Percentiles rank a stretch among this genome's conserved stretches.
Evolutionary conservation across 164 flowering plant species (phyloP).

Genomic region (Protea cynaroides): DNA sequence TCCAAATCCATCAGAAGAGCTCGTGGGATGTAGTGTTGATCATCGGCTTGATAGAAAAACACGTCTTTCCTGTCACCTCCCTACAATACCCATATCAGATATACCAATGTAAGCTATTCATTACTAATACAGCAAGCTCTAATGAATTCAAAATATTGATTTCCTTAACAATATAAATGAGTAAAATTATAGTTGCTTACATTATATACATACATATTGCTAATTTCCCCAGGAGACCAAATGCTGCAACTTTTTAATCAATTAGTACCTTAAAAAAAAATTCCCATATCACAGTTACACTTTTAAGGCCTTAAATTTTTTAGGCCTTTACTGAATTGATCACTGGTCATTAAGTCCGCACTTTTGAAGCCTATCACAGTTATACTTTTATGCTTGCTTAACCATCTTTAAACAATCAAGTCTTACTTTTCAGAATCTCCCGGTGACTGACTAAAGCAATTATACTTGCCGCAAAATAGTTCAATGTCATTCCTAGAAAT

Average conservation of each 20-base stretch:
- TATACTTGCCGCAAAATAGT: background rate
- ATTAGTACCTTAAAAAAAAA: too few relatives aligned
- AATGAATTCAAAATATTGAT: background rate
- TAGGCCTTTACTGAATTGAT: too few relatives aligned
- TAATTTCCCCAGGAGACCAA: background rate
- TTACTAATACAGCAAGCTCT: background rate
- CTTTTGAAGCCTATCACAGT: too few relatives aligned
- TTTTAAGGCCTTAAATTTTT: too few relatives aligned
- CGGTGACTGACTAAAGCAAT: background rate
- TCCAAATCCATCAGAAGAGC: slow-evolving; percentile 93
- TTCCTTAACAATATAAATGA: background rate
- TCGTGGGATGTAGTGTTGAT: slow-evolving; percentile 95
- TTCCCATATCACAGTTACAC: background rate
- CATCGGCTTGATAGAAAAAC: slow-evolving; percentile 99
- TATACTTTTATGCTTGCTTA: background rate
- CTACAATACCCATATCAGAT: slow-evolving; percentile 33
- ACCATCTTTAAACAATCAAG: background rate
- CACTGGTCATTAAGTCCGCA: too few relatives aligned
- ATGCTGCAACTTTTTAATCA: background rate
- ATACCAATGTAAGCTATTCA: background rate
- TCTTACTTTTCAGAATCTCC: background rate
- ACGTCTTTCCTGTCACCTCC: slow-evolving; percentile 99
- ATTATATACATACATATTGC: too few relatives aligned
- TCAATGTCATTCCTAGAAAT: background rate
- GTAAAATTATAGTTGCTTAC: background rate